Base-by-base conservation (phyloP, 1,139 yeast species). In the Zygoascus meyerae region DNA sequence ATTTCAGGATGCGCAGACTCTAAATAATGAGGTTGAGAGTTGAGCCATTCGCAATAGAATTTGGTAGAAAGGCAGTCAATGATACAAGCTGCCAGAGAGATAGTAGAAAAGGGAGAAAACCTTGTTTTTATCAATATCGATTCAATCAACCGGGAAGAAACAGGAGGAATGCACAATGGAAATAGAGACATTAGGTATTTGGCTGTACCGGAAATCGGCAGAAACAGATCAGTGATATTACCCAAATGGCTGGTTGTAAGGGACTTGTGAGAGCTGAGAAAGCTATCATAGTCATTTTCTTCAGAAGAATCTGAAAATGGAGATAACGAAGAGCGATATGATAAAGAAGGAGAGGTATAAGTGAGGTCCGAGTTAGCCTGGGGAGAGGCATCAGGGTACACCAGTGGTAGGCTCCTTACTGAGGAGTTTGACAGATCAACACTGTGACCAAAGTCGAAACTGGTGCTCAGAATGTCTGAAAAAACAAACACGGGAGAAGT, bases 41-140 rank as follows among this genome's bases (percentile, higher is more conserved):
- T 30, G 26, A 52, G 44, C 55, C 56, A 52, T 11, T 44, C 40
- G 11, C 48, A 36, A 42, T 51, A 53, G 38, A 53, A 53, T 15
- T 42, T 42, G 11, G 45, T 45, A 8, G 56, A 52, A 14, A 53
- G 46, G 2, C 51, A 43, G 34, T 51, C 54, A 9, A 53, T 31
- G 16, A 51, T 46, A 35, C 54, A 51, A 17, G 48, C 53, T 16
- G 52, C 44, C 11, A 51, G 37, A 2, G 54, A 32, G 7, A 51
- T 45, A 5, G 48, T 31, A 8, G 43, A 34, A 33, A 17, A 44
- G 5, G 49, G 50, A 3, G 52, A 46, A 10, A 46, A 29, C 14
- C 43, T 34, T 11, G 48, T 32, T 14, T 30, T 26, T 12, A 42
- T 29, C 15, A 52, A 49, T 5, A 51, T 33, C 5, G 39, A 38